These are phyloP conservation scores for Fennellomyces sp. DNA, from an alignment of 371 early-diverging fungal species.

Conservation along the genomic window DNA sequence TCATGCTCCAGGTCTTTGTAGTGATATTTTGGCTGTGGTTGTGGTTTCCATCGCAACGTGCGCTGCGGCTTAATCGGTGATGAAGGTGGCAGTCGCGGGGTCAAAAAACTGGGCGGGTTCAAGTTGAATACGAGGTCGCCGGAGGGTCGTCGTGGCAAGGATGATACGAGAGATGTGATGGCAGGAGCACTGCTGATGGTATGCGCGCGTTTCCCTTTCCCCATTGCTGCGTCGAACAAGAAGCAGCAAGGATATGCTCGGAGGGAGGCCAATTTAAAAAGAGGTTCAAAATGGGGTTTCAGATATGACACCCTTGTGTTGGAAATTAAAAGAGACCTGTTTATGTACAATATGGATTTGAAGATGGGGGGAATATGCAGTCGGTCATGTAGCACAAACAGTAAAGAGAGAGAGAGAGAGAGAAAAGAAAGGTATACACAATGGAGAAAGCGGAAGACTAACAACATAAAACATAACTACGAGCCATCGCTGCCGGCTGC, in stretches of 20 bases:
- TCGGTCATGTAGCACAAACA: no score
- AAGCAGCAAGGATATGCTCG: neutral
- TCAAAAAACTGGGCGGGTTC: neutral
- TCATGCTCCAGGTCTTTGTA: constrained; percentile 29
- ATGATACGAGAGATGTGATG: constrained; percentile 8
- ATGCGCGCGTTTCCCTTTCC: constrained; percentile 36
- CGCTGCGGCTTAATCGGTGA: neutral
- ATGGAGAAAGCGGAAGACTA: neutral
- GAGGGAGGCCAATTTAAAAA: neutral
- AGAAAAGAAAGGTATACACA: neutral
- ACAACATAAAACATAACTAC: neutral
- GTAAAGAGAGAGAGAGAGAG: constrained; percentile 2
- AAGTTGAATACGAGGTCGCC: neutral
- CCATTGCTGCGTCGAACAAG: constrained; percentile 24
- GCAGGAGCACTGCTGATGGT: constrained; percentile 23
- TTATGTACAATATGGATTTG: neutral
- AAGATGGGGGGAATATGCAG: neutral
- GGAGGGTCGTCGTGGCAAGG: neutral
- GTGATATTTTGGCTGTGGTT: neutral
- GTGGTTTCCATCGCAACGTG: neutral
- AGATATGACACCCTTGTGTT: neutral
- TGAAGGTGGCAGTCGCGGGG: neutral
- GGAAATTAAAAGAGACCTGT: neutral
- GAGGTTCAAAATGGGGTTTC: neutral
- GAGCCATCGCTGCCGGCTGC: constrained; percentile 1